Base-by-base conservation (phyloP, 2,329 filamentous ascomycete genomes). In the Dactylella cylindrospora region DNA sequence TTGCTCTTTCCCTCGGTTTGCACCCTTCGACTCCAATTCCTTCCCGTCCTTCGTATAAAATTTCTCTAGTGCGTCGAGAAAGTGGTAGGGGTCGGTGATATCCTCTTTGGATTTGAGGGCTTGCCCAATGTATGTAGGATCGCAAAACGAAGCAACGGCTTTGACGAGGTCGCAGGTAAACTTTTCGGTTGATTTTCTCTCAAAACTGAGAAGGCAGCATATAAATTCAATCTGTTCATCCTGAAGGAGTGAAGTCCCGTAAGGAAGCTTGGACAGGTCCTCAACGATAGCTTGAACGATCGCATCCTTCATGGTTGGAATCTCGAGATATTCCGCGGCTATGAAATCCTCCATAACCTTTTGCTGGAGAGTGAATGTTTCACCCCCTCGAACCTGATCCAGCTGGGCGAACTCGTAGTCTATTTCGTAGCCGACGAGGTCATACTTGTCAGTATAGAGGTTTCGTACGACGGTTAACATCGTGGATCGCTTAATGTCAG, bases 401-500 rank as follows among this genome's bases (percentile, higher is more conserved):
- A 12, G 22, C 12, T 33, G 28, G 22, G 39, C 32, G 25, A 55
- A 22, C 25, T 55, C 51, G 35, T 41, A 41, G 22, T 46, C 32
- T 17, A 55, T 28, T 29, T 55, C 51, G 35, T 41, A 41, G 5
- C 51, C 51, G 12, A 45, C 20, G 17, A 55, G 31, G 1, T 55
- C 33, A 17, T 55, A 55, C 26, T 41, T 7, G 9, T 22, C 51
- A n/a, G 32, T 10, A 15, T 55, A 55, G 20, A 55, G 20, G 22
- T 40, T 47, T 12, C 51, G 41, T 10, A 55, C 41, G 10, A 47
- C 43, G 0, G 51, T 55, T 15, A 23, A 40, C 41, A 55, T 47
- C 3, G 33, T 26, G 12, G 25, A 20, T 19, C 25, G 19, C 3
- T 19, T n/a, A 9, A 55, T 17, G 5, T 55, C 10, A 9, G 41